These are phyloP conservation scores for Pseudogymnoascus sp. DNA, from an alignment of 2,329 filamentous ascomycete genomes.

Conservation along the genomic window DNA sequence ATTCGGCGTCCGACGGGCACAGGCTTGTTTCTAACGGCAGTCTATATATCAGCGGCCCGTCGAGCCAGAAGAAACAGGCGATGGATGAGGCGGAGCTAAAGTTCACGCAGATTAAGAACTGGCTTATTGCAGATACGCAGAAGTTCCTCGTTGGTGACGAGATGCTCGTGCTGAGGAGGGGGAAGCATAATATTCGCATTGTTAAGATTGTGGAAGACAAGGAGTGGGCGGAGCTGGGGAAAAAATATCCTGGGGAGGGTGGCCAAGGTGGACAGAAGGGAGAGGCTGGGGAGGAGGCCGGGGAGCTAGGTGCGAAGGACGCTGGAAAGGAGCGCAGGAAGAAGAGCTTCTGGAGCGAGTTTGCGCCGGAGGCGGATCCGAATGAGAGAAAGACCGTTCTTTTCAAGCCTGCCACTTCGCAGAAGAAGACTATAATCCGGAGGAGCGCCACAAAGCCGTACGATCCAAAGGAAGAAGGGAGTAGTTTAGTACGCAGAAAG, in stretches of 20 bases:
- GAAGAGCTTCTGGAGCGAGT: constrained; percentile 11
- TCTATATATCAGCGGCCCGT: constrained; percentile 51
- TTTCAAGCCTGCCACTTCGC: background rate
- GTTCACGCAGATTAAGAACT: constrained; percentile 54
- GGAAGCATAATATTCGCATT: constrained; percentile 55
- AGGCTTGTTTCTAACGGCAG: constrained; percentile 47
- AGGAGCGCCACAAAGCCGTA: background rate
- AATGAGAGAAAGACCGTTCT: constrained; percentile 10
- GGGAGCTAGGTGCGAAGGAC: background rate
- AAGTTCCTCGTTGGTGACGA: constrained; percentile 50
- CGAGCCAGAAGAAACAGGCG: constrained; percentile 35
- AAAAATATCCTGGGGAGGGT: constrained; percentile 40
- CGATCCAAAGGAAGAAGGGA: background rate
- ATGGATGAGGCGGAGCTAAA: constrained; percentile 43
- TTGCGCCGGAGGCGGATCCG: constrained; percentile 3
- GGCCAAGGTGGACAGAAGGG: background rate
- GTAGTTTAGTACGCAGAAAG: background rate
- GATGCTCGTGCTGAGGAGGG: constrained; percentile 51
- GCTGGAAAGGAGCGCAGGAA: constrained; percentile 1
- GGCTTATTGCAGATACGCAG: constrained; percentile 47
- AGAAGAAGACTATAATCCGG: background rate
- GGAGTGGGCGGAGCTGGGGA: constrained; percentile 41
- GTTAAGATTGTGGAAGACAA: constrained; percentile 51
- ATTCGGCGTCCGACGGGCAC: constrained; percentile 48
- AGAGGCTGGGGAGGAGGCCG: background rate